Percentiles rank a stretch among this genome's conserved stretches.
phyloP scores from a whole-genome alignment of 306 rosid genomes.

The Cyamopsis tetragonoloba region DNA sequence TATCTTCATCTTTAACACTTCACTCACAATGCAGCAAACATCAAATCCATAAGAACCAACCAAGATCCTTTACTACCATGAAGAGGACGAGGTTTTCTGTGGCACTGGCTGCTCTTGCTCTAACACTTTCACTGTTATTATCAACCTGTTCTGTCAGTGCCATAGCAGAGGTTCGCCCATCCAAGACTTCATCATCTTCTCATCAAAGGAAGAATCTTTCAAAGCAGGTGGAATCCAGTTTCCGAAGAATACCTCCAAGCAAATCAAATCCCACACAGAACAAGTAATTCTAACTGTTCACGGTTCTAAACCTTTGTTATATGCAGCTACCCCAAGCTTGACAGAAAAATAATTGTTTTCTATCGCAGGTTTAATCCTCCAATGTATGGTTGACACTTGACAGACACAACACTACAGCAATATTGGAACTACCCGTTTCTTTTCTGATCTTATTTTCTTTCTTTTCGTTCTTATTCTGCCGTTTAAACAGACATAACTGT shows the following conservation, averaged over 20 bases:
- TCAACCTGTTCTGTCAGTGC: conserved; percentile 29
- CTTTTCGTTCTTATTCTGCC: not conserved
- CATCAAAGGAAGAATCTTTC: conserved; percentile 37
- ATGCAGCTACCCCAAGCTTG: conserved; percentile 23
- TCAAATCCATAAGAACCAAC: conserved; percentile 13
- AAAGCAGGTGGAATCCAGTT: conserved; percentile 42
- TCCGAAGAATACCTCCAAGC: conserved; percentile 60
- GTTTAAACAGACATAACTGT: not conserved
- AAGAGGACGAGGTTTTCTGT: conserved; percentile 49
- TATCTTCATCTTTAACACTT: conserved; percentile 24
- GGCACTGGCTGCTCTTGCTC: conserved; percentile 45
- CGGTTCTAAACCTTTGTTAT: conserved; percentile 26
- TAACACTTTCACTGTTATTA: conserved; percentile 39
- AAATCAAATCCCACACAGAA: conserved; percentile 61
- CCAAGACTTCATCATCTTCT: conserved; percentile 35
- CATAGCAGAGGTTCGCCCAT: conserved; percentile 28
- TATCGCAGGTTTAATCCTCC: conserved; percentile 54
- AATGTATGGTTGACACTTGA: conserved; percentile 32
- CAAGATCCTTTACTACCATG: conserved; percentile 33
- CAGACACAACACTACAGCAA: conserved; percentile 24
- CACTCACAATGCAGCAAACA: conserved; percentile 29
- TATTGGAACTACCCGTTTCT: conserved; percentile 1
- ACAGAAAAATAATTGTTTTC: conserved; percentile 27
- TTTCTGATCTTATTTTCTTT: conserved; percentile 6
- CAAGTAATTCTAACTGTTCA: conserved; percentile 44